Evolutionary conservation across 2,329 filamentous ascomycete genomes (phyloP).

Genomic region (Pestalotiopsis sp.): DNA sequence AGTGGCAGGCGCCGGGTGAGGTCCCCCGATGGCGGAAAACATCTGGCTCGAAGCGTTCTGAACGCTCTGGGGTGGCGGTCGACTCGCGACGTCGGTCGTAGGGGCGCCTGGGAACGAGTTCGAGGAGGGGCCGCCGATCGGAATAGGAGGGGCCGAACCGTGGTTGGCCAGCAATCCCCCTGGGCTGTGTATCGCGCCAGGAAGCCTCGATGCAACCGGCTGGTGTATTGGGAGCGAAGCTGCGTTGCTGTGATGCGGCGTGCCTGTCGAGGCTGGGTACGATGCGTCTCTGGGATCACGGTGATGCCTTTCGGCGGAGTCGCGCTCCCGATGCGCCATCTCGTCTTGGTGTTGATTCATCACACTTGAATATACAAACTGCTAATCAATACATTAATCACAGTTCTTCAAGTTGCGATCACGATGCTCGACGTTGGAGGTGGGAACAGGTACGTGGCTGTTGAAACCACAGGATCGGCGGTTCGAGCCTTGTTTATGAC

Average conservation of each 20-base stretch:
- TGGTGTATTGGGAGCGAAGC: constrained; percentile 92
- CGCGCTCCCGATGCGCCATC: constrained; percentile 63
- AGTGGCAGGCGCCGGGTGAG: constrained; percentile 22
- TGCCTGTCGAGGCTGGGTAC: constrained; percentile 30
- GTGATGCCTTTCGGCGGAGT: constrained; percentile 64
- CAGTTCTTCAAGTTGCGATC: neutral
- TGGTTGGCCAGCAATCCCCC: constrained; percentile 83
- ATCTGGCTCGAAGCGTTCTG: constrained; percentile 54
- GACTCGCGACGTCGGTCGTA: constrained; percentile 53
- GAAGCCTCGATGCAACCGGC: constrained; percentile 81
- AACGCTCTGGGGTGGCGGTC: constrained; percentile 54
- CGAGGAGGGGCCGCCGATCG: constrained; percentile 54
- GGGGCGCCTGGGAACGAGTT: constrained; percentile 56
- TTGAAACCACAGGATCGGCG: neutral
- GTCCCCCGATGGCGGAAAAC: constrained; percentile 43
- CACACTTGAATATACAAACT: constrained; percentile 14
- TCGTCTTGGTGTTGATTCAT: constrained; percentile 44
- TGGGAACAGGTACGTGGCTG: no score
- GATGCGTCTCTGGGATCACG: constrained; percentile 65
- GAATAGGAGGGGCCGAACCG: constrained; percentile 56
- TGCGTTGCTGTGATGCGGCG: constrained; percentile 83
- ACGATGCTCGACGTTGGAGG: neutral
- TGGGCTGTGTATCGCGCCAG: constrained; percentile 86
- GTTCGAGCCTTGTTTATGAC: neutral
- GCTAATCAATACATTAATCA: neutral